Percentiles rank a stretch among this genome's conserved stretches.
These are phyloP conservation scores for Waltergamsia citrina DNA, from an alignment of 2,329 filamentous ascomycete genomes.

Conservation along the genomic window DNA sequence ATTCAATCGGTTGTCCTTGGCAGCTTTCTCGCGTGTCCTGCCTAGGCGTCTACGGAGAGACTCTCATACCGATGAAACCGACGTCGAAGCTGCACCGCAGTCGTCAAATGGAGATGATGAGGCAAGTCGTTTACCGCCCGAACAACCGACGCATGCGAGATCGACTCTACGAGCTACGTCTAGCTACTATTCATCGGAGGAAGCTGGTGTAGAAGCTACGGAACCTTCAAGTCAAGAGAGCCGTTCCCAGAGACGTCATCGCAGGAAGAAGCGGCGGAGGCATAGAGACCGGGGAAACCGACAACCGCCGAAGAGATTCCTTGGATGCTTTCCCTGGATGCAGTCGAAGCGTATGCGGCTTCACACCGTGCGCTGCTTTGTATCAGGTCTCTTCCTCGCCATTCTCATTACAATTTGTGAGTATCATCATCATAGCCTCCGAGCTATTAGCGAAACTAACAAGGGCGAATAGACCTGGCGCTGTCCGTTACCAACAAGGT, in stretches of 20 bases:
- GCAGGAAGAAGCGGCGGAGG: constrained; percentile 24
- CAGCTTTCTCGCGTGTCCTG: not conserved
- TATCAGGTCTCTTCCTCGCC: constrained; percentile 55
- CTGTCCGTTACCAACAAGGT: constrained; percentile 58
- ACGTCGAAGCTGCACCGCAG: not conserved
- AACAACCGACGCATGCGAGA: constrained; percentile 1
- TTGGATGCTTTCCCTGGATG: constrained; percentile 47
- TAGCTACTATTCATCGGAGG: constrained; percentile 1
- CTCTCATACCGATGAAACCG: not conserved
- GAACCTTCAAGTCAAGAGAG: not conserved
- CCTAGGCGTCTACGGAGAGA: not conserved
- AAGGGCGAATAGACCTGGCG: constrained; percentile 50
- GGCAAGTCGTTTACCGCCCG: constrained; percentile 1
- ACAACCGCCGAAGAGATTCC: constrained; percentile 8
- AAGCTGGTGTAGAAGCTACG: too few species aligned
- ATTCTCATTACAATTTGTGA: constrained; percentile 56
- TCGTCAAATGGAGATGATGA: not conserved
- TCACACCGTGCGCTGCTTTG: constrained; percentile 50
- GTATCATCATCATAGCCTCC: constrained; percentile 17
- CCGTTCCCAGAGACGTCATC: not conserved
- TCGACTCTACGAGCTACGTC: constrained; percentile 1
- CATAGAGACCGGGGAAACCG: constrained; percentile 10
- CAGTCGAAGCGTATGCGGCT: constrained; percentile 42
- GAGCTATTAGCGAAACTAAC: not conserved
- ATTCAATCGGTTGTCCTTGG: not conserved